Evolutionary conservation across 208 protist genomes (phyloP).

Genomic region (Vickermania spadyakhi): DNA sequence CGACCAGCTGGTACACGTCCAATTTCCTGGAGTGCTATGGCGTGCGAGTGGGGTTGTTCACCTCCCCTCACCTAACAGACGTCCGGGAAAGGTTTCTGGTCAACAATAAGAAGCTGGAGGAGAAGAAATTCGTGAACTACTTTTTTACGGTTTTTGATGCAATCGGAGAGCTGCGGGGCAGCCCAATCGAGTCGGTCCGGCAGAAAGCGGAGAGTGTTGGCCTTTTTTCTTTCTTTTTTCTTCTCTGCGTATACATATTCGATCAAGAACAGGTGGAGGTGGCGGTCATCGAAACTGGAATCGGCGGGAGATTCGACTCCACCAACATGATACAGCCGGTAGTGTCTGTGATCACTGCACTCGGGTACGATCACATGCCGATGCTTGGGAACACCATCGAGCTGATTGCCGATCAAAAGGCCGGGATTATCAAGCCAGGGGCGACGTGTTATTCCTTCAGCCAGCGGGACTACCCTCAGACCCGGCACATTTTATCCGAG

Average conservation of each 20-base stretch:
- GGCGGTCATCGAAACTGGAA: slow-evolving; percentile 89
- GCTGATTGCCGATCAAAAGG: slow-evolving; percentile 91
- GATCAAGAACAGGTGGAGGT: slow-evolving; percentile 78
- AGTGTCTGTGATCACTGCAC: slow-evolving; percentile 85
- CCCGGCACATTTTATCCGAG: slow-evolving; percentile 44
- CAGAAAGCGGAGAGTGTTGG: slow-evolving; percentile 20
- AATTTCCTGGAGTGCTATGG: slow-evolving; percentile 74
- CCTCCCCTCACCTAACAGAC: slow-evolving; percentile 85
- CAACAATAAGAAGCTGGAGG: slow-evolving; percentile 51
- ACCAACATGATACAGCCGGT: slow-evolving; percentile 88
- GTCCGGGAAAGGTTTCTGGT: slow-evolving; percentile 80
- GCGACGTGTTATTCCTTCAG: slow-evolving; percentile 61
- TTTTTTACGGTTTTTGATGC: slow-evolving; percentile 71
- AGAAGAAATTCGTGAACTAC: slow-evolving; percentile 54
- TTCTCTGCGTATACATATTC: slow-evolving; percentile 76
- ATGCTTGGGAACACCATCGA: slow-evolving; percentile 91
- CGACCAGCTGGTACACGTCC: slow-evolving; percentile 70
- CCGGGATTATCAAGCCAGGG: slow-evolving; percentile 88
- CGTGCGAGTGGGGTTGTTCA: slow-evolving; percentile 85
- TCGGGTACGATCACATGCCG: slow-evolving; percentile 91
- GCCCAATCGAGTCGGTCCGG: slow-evolving; percentile 27
- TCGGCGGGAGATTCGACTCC: slow-evolving; percentile 90
- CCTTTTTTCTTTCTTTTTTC: slow-evolving; percentile 85
- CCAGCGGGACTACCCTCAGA: slow-evolving; percentile 57
- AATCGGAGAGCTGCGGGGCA: slow-evolving; percentile 41